Percentiles rank a stretch among this genome's conserved stretches.
Evolutionary conservation across 2,329 filamentous ascomycete species (phyloP).

Genomic region (Xylaria polymorpha): DNA sequence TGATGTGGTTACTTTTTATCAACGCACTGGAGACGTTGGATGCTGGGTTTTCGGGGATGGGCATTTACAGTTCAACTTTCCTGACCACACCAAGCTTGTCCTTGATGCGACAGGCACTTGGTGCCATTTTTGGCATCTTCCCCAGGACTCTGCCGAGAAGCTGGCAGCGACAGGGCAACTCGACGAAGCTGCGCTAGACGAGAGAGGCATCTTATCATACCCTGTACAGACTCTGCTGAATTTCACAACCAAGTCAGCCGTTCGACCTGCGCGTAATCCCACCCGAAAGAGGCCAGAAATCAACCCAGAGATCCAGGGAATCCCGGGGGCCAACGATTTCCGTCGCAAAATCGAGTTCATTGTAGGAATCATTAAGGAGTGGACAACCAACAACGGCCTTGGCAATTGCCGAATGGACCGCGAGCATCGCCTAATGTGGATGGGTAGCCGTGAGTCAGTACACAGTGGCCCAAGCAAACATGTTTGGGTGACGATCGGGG

Average conservation of each 20-base stretch:
- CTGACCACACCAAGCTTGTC: constrained; percentile 87
- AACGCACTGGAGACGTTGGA: constrained; percentile 82
- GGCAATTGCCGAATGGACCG: constrained; percentile 72
- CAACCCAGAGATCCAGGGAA: constrained; percentile 68
- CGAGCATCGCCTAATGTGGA: constrained; percentile 67
- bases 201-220: constrained; percentile 77
- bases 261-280: constrained; percentile 56
- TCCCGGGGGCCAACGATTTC: constrained; percentile 78
- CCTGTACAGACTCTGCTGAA: constrained; percentile 79
- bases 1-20: constrained; percentile 81
- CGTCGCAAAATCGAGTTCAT: constrained; percentile 81
- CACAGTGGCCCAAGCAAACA: constrained; percentile 68
- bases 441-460: constrained; percentile 66
- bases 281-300: constrained; percentile 69
- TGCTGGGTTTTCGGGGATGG: constrained; percentile 86
- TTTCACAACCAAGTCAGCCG: constrained; percentile 63
- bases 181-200: constrained; percentile 75
- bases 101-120: constrained; percentile 78
- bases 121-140: constrained; percentile 82
- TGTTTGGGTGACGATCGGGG: constrained; percentile 76
- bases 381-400: constrained; percentile 75
- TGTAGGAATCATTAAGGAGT: constrained; percentile 74
- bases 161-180: constrained; percentile 74
- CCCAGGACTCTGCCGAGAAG: constrained; percentile 74
- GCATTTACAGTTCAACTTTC: constrained; percentile 88